phyloP scores from a whole-genome alignment of 257 asterid genomes.

The Plantago elongata region DNA sequence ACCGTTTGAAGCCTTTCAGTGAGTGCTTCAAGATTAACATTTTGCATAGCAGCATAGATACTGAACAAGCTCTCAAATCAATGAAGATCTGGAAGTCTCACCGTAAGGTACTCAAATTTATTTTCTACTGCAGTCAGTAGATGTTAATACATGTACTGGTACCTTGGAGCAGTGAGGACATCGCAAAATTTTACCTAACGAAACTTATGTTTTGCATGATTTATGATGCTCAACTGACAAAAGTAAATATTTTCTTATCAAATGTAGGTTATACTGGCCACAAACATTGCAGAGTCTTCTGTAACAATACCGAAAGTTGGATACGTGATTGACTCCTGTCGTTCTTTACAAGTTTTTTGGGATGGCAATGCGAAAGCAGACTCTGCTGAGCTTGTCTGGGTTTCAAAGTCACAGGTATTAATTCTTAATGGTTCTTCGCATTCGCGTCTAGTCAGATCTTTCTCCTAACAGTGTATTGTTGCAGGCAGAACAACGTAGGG shows the following conservation, averaged over 20 bases:
- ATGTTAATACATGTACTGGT: constrained; percentile 8
- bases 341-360: constrained; percentile 96
- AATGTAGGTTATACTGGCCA: constrained; percentile 84
- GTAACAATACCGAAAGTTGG: constrained; percentile 98
- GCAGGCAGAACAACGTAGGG: constrained; percentile 94
- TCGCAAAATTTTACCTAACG: constrained; percentile 13
- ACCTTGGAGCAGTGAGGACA: constrained; percentile 11
- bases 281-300: constrained; percentile 97
- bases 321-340: constrained; percentile 92
- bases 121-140: constrained; percentile 11
- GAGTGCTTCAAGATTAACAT: constrained; percentile 76
- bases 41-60: constrained; percentile 82
- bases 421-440: constrained; percentile 17
- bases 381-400: constrained; percentile 86
- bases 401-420: constrained; percentile 89
- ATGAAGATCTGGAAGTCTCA: constrained; percentile 83
- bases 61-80: constrained; percentile 77
- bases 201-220: constrained; percentile 1
- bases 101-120: constrained; percentile 57
- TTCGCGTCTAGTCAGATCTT: constrained; percentile 14
- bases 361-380: constrained; percentile 61
- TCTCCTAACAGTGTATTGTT: constrained; percentile 14
- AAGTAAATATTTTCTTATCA: constrained; percentile 8
- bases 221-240: constrained; percentile 16
- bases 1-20: constrained; percentile 59